Percentiles rank a stretch among this genome's conserved stretches.
phyloP scores from a whole-genome alignment of 2,329 filamentous ascomycete genomes.

The Aspergillus sp. region DNA sequence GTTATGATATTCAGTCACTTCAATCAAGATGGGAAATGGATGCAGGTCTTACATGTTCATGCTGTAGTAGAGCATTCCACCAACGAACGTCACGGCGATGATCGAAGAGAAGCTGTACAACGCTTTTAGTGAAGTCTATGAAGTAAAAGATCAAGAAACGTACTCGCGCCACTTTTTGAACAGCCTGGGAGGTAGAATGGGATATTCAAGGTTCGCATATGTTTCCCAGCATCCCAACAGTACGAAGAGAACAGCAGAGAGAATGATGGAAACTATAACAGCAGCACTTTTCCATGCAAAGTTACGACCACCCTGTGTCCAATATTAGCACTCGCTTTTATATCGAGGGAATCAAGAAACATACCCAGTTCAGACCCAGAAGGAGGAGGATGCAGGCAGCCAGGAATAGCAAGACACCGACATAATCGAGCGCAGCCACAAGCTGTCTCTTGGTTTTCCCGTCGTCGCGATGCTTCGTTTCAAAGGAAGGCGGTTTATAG shows the following conservation, averaged over 20 bases:
- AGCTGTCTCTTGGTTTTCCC: not conserved
- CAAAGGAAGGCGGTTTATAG: not conserved
- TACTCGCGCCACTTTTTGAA: not conserved
- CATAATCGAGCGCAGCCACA: not conserved
- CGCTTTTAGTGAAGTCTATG: not conserved
- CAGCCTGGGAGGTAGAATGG: not conserved
- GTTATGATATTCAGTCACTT: not conserved
- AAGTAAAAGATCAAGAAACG: not conserved
- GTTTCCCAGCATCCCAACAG: not conserved
- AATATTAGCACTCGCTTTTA: not conserved
- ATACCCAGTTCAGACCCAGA: not conserved
- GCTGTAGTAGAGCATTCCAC: conserved; percentile 1
- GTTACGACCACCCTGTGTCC: not conserved
- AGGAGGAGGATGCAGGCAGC: not conserved
- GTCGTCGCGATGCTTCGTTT: not conserved
- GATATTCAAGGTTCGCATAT: not conserved
- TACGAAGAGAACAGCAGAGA: not conserved
- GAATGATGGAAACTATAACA: not conserved
- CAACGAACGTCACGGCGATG: not conserved
- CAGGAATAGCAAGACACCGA: not conserved
- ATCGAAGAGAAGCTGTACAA: not conserved
- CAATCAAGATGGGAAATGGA: not conserved
- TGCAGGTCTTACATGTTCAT: not conserved
- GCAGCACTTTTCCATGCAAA: not conserved
- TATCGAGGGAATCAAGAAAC: not conserved